phyloP scores from a whole-genome alignment of 345 rosid genomes.

The Zanthoxylum bungeanum region DNA sequence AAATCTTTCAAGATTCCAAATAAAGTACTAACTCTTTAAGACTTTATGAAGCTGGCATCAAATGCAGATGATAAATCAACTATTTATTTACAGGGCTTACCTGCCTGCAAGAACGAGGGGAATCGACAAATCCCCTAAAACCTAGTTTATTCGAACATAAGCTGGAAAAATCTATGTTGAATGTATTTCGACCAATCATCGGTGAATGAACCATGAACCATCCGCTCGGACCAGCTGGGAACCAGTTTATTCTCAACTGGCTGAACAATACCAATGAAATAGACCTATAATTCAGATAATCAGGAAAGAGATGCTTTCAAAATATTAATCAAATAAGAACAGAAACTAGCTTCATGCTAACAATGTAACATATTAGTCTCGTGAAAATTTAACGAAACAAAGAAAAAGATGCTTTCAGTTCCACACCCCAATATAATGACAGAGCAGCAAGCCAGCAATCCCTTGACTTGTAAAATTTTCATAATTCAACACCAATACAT shows the following conservation, averaged over 20 bases:
- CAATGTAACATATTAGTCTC: too few relatives aligned
- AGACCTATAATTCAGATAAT: neutral
- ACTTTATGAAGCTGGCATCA: neutral
- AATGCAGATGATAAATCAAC: neutral
- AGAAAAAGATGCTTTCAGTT: neutral
- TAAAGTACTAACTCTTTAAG: too few relatives aligned
- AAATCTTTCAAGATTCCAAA: conserved; percentile 2
- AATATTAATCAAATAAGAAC: too few relatives aligned
- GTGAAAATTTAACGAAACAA: too few relatives aligned
- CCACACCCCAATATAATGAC: neutral
- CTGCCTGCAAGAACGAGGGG: conserved; percentile 9
- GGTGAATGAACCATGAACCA: conserved; percentile 11
- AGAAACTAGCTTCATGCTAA: too few relatives aligned
- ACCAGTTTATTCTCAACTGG: conserved; percentile 3
- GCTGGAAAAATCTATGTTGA: neutral
- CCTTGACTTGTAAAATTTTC: neutral
- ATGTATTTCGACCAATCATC: neutral
- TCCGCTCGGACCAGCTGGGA: too few relatives aligned
- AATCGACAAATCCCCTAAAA: neutral
- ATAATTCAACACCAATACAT: neutral
- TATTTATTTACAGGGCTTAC: conserved; percentile 29
- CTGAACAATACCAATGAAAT: neutral
- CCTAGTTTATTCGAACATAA: conserved; percentile 11
- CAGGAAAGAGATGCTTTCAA: too few relatives aligned
- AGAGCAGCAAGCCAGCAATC: neutral